Percentiles rank a stretch among this genome's conserved stretches.
Evolutionary conservation across 2,329 filamentous ascomycete genomes (phyloP).

Genomic region (Tolypocladium paradoxum): DNA sequence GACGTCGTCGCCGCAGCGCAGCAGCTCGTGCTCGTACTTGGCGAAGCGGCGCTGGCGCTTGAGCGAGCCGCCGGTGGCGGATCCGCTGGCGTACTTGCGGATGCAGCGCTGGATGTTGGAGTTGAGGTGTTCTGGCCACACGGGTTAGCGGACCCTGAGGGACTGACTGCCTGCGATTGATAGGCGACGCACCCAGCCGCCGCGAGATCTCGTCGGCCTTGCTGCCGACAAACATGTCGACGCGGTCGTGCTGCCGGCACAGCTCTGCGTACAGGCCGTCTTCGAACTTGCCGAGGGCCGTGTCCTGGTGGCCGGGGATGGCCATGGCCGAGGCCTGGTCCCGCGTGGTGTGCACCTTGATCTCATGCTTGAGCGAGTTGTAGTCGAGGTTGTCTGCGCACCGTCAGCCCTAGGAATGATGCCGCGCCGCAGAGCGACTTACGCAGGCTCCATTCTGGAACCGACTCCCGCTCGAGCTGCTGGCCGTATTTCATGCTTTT

Average conservation of each 20-base stretch:
- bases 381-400: slow-evolving; percentile 73
- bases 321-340: slow-evolving; percentile 59
- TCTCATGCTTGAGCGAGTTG: slow-evolving; percentile 74
- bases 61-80: slow-evolving; percentile 21
- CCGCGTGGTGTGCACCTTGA: slow-evolving; percentile 67
- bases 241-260: slow-evolving; percentile 63
- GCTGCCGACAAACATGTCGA: slow-evolving; percentile 67
- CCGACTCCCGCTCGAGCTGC: slow-evolving; percentile 62
- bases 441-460: slow-evolving; percentile 75
- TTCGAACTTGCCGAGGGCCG: slow-evolving; percentile 53
- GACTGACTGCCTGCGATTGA: not conserved
- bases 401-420: not conserved
- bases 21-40: slow-evolving; percentile 41
- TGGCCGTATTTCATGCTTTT: slow-evolving; percentile 29
- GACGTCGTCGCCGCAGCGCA: slow-evolving; percentile 59
- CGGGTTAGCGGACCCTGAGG: slow-evolving; percentile 15
- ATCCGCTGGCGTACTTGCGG: slow-evolving; percentile 27
- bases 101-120: slow-evolving; percentile 36
- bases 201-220: slow-evolving; percentile 70
- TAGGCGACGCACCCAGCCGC: slow-evolving; percentile 45
- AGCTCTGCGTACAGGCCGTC: slow-evolving; percentile 61
- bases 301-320: slow-evolving; percentile 61
- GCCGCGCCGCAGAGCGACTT: slow-evolving; percentile 17
- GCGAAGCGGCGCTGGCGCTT: slow-evolving; percentile 41
- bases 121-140: slow-evolving; percentile 34